phyloP scores from a whole-genome alignment of 805 yeast genomes.

The Kregervanrija pseudodelftensis region DNA sequence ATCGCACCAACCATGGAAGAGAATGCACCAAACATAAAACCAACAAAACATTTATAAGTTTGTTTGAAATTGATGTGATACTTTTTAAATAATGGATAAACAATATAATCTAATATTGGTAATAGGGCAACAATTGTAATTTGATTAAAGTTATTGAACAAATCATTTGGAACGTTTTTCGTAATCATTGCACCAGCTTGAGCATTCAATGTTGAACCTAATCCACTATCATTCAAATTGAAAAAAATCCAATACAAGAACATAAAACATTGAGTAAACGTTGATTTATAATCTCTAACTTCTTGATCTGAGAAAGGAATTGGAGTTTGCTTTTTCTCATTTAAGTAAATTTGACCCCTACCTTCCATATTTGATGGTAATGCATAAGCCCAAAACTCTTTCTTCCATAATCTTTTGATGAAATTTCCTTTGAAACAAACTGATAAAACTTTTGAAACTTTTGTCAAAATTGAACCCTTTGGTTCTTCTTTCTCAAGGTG shows the following conservation, averaged over 20 bases:
- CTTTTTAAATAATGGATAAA: constrained; percentile 42
- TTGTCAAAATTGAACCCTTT: constrained; percentile 41
- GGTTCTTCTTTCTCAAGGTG: constrained; percentile 29
- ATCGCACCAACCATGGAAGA: constrained; percentile 46
- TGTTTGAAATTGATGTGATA: constrained; percentile 36
- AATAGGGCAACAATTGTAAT: constrained; percentile 44
- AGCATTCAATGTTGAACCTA: constrained; percentile 42
- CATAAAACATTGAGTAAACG: constrained; percentile 38
- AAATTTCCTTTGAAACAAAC: constrained; percentile 38
- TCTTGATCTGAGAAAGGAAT: constrained; percentile 36
- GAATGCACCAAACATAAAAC: constrained; percentile 39
- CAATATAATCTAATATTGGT: constrained; percentile 40
- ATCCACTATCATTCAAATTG: constrained; percentile 39
- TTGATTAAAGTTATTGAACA: constrained; percentile 48
- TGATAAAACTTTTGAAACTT: constrained; percentile 33
- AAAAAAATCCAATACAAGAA: constrained; percentile 35
- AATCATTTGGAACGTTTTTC: constrained; percentile 49
- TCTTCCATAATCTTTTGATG: constrained; percentile 32
- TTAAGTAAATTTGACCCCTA: constrained; percentile 33
- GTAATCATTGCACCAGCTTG: constrained; percentile 50
- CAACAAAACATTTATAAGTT: constrained; percentile 37
- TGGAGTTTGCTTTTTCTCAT: constrained; percentile 24
- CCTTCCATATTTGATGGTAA: constrained; percentile 36
- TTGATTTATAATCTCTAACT: constrained; percentile 38
- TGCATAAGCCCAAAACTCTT: constrained; percentile 43